These are phyloP conservation scores for Haplosporangium gracile DNA, from an alignment of 192 early-diverging fungal genomes.

Conservation along the genomic window DNA sequence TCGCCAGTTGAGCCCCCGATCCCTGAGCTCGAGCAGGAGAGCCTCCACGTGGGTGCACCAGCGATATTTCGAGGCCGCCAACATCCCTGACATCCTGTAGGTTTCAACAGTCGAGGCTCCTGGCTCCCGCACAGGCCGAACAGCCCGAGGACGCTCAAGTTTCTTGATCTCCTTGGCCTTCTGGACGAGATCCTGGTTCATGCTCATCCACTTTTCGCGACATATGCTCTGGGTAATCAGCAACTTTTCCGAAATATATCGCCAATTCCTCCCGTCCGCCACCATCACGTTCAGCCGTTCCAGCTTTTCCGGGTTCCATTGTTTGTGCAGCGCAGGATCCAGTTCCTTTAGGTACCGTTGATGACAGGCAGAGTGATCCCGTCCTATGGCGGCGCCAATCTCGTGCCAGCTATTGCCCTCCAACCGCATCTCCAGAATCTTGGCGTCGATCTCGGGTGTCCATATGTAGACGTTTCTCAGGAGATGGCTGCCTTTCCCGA, in stretches of 20 bases:
- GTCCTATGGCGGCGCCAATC: constrained; percentile 19
- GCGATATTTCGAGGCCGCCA: neutral
- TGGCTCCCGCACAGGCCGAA: neutral
- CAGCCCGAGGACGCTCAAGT: neutral
- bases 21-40: constrained; percentile 15
- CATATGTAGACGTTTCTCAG: neutral
- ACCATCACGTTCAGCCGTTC: constrained; percentile 27
- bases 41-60: constrained; percentile 28
- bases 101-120: neutral
- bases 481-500: neutral
- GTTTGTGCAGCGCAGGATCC: constrained; percentile 21
- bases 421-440: constrained; percentile 36
- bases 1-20: constrained; percentile 34
- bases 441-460: constrained; percentile 32
- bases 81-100: neutral
- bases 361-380: constrained; percentile 7
- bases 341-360: constrained; percentile 25
- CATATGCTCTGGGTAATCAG: constrained; percentile 8
- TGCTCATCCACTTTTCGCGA: constrained; percentile 35
- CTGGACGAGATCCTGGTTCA: constrained; percentile 16
- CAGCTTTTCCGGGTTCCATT: constrained; percentile 20
- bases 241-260: constrained; percentile 16
- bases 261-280: constrained; percentile 20
- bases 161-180: constrained; percentile 16
- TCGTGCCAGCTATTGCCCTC: constrained; percentile 48